Percentiles rank a stretch among this genome's conserved stretches.
Evolutionary conservation across 164 flowering plant genomes (phyloP).

Genomic region (Piper betle): DNA sequence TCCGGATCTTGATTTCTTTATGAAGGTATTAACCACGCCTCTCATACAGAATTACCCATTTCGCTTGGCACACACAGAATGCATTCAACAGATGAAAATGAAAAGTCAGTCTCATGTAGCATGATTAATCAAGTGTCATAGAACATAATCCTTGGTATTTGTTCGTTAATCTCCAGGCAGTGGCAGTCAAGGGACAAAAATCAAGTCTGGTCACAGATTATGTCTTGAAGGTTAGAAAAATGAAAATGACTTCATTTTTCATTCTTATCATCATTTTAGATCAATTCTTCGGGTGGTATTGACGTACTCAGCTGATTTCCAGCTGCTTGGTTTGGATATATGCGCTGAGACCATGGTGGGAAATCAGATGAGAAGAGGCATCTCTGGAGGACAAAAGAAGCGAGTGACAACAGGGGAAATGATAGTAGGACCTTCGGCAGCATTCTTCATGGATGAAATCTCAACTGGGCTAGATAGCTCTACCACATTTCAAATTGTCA

Average conservation of each 20-base stretch:
- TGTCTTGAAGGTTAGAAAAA: conserved; percentile 12
- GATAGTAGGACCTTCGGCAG: conserved; percentile 26
- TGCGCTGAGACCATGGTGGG: conserved; percentile 28
- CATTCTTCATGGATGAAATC: conserved; percentile 30
- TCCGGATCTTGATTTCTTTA: conserved; percentile 23
- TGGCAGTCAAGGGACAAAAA: conserved; percentile 16
- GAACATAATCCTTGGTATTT: background rate
- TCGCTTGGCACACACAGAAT: background rate
- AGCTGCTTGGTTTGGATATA: conserved; percentile 26
- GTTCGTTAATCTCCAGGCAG: conserved; percentile 10
- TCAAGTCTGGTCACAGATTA: conserved; percentile 19
- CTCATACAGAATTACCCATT: background rate
- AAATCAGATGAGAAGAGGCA: conserved; percentile 25
- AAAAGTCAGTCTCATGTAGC: too few species aligned
- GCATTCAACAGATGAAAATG: too few species aligned
- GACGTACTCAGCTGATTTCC: conserved; percentile 2
- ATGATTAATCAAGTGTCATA: too few species aligned
- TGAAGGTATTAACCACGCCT: conserved; percentile 14
- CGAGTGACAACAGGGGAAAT: conserved; percentile 32
- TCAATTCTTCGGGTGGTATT: background rate
- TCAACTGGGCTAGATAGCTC: conserved; percentile 37
- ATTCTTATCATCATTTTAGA: background rate
- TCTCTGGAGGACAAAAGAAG: conserved; percentile 33
- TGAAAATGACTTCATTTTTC: background rate
- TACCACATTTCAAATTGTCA: conserved; percentile 29